A percentile compares a stretch with the other conserved stretches of the same genome.
Evolutionary conservation across 2,329 filamentous ascomycete species (phyloP).

Genomic region (Pseudocercospora pini-densiflorae): DNA sequence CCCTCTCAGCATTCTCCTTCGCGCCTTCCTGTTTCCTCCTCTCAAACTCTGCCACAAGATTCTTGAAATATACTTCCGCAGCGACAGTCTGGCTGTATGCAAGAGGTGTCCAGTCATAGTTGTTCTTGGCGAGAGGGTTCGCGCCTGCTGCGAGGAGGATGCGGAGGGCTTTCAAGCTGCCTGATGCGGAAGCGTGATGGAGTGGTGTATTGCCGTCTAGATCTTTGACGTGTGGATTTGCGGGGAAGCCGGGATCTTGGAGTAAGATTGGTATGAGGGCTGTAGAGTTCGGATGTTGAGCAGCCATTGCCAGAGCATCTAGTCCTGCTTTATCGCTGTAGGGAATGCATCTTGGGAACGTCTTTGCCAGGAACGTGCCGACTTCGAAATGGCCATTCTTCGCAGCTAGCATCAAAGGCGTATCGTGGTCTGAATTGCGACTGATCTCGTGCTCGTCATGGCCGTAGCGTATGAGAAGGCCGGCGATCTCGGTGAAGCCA

Average conservation of each 20-base stretch:
- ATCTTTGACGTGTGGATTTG: slow-evolving; percentile 53
- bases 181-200: slow-evolving; percentile 83
- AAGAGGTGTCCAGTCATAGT: slow-evolving; percentile 81
- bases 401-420: slow-evolving; percentile 79
- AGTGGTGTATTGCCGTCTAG: slow-evolving; percentile 81
- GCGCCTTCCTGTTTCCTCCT: slow-evolving; percentile 58
- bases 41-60: slow-evolving; percentile 73
- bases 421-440: slow-evolving; percentile 79
- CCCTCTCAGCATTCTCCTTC: slow-evolving; percentile 38
- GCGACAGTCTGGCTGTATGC: slow-evolving; percentile 81
- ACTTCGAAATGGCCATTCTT: slow-evolving; percentile 71
- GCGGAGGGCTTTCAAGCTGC: slow-evolving; percentile 76
- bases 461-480: slow-evolving; percentile 70
- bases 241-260: slow-evolving; percentile 39
- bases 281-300: slow-evolving; percentile 41
- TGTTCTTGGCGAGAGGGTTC: slow-evolving; percentile 71
- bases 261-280: slow-evolving; percentile 50
- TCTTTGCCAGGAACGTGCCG: slow-evolving; percentile 70
- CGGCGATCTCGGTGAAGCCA: slow-evolving; percentile 70
- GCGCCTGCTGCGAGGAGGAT: slow-evolving; percentile 80
- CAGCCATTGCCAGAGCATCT: slow-evolving; percentile 62
- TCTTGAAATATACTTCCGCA: slow-evolving; percentile 83
- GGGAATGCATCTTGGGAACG: slow-evolving; percentile 66
- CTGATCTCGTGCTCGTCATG: slow-evolving; percentile 76
- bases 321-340: slow-evolving; percentile 70